phyloP scores from a whole-genome alignment of 192 early-diverging fungal species.

The Chytriomyces hyalinus region DNA sequence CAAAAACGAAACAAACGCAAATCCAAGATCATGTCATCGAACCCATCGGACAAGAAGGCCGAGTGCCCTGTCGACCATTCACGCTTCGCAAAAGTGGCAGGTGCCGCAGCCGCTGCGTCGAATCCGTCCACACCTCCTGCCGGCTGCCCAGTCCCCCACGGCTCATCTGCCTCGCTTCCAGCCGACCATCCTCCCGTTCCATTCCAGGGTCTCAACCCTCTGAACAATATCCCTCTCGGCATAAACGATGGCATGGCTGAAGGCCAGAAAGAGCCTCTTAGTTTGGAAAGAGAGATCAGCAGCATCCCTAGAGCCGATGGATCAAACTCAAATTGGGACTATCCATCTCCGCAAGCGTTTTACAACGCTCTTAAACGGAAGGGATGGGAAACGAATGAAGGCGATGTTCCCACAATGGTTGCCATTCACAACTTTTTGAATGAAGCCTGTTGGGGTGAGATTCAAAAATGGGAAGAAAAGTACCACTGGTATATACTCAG shows the following conservation, averaged over 20 bases:
- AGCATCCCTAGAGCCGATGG: conserved; percentile 75
- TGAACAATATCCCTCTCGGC: conserved; percentile 52
- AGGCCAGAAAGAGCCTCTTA: conserved; percentile 48
- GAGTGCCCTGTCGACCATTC: conserved; percentile 65
- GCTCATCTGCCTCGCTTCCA: background rate
- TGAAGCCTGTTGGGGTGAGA: conserved; percentile 85
- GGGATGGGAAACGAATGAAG: conserved; percentile 79
- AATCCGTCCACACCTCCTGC: background rate
- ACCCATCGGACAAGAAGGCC: conserved; percentile 9
- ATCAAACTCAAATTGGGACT: conserved; percentile 76
- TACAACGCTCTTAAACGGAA: conserved; percentile 96
- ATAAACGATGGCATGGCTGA: conserved; percentile 39
- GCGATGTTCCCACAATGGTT: conserved; percentile 87
- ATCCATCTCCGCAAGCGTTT: conserved; percentile 80
- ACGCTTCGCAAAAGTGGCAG: conserved; percentile 23
- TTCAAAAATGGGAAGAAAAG: conserved; percentile 79
- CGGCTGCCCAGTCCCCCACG: conserved; percentile 23
- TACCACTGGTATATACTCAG: conserved; percentile 42
- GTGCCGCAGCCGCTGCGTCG: background rate
- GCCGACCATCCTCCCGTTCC: background rate
- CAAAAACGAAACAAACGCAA: no score
- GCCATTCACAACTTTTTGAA: conserved; percentile 96
- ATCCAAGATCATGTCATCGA: no score
- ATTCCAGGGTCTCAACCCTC: conserved; percentile 22
- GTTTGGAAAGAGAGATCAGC: conserved; percentile 70